Evolutionary conservation across 371 early-diverging fungal genomes (phyloP), one percentile per base, ranked within the genome.

Genomic region (Polyrhizophydium stewartii): DNA sequence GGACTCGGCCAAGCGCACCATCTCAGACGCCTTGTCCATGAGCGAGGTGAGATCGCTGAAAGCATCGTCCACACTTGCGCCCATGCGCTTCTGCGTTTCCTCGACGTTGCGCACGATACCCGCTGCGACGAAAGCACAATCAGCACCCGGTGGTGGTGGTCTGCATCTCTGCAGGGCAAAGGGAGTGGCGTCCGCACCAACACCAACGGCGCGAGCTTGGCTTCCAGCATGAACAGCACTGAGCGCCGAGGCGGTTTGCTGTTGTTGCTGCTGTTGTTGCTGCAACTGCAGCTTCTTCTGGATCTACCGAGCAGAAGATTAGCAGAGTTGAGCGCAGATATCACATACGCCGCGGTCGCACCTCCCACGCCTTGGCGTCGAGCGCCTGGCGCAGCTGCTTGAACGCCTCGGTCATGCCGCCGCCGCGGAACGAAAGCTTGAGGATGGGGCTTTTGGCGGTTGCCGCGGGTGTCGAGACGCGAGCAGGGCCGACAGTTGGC

Each of bases 11-110:
- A 91, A 66, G 55, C 78, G 75, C 1, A 86, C 81, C 91, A 96
- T 92, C 57, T 92, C 90, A 5, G 86, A 81, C 0, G 94, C 94
- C 68, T 89, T 92, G 32, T 81, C 81, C 84, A 91, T 92, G 47
- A 96, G 70, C 30, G 85, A 85, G 40, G 92, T 87, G 37, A 96
- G 68, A 63, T 96, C 96, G 41, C 82, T 77, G 68, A 96, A 96
- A 0, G 93, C 95, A 41, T 88, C 82, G 40, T 75, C 68, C 46
- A 96, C 75, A 0, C 90, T 86, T 38, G 82, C 82, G 31, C 87
- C 87, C 16, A 85, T 78, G 33, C 77, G 85, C 32, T 82, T 63
- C 58, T 85, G 84, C 19, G 77, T 72, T 53, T 84, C 75, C 31
- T 89, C 87, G 25, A 79, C 77, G 19, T 71, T 82, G 19, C 82